Base-by-base conservation (phyloP, 2,329 filamentous ascomycete genomes). In the Alternaria arbusti region DNA sequence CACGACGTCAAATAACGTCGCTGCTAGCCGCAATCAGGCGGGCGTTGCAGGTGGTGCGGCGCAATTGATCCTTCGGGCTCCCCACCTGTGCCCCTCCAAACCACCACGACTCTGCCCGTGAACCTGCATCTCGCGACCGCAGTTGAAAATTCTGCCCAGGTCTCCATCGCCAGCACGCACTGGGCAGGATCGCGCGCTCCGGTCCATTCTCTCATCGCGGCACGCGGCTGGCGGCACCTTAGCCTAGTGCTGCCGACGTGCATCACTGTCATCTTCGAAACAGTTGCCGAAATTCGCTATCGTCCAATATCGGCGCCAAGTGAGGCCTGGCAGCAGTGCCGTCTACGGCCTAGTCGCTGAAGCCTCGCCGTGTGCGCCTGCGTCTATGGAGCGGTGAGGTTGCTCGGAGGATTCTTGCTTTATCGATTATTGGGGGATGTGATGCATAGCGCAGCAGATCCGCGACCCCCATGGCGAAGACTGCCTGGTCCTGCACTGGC, bases 271-370 rank as follows among this genome's bases (percentile, higher is more conserved):
- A 63, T 62, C 46, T 52, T 56, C 68, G 61, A 57, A 59, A 59
- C 59, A 57, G 59, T 40, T 65, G 62, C 64, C 67, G 69, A 69
- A 43, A 61, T 46, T 59, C 36, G 51, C 59, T 63, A 63, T 64
- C 54, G 64, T 65, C 69, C 70, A 72, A 67, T 69, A 56, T 66
- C 59, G 54, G 47, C 66, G 71, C 71, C 69, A 72, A 74, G 70
- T 15, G 28, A 43, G 23, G 26, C 17, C 15, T 13, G 36, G 36
- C 36, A 59, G 36, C 43, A 50, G 15, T 51, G 10, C 20, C 54
- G 43, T 54, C 32, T 54, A 28, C 54, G 9, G 36, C 30, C 63
- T 68, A 65, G 57, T 40, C 32, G 13, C 43, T 57, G 59, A 54
- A 64, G 65, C 64, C 65, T 65, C 63, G 52, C 56, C 56, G n/a